phyloP scores from a whole-genome alignment of 768 basidiomycete genomes.

The Pleurotus giganteus region DNA sequence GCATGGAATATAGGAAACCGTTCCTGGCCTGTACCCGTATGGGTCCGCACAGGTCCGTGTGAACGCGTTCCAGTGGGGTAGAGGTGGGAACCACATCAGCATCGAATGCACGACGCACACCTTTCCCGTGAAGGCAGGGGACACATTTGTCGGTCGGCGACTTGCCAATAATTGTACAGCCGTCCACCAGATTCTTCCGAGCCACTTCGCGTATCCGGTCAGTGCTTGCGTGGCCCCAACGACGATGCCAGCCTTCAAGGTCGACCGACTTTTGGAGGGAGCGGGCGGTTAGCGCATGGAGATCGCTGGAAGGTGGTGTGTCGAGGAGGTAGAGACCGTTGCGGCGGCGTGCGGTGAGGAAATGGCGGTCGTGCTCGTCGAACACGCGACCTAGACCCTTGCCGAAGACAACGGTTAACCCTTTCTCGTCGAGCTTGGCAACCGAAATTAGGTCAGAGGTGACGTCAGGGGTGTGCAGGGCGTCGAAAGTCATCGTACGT shows the following conservation, averaged over 20 bases:
- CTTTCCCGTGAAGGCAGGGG: neutral
- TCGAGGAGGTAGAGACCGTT: neutral
- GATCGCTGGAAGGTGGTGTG: neutral
- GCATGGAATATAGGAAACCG: conserved; percentile 22
- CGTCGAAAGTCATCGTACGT: conserved; percentile 18
- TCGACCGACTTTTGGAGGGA: neutral
- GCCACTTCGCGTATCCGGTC: neutral
- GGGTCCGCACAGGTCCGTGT: neutral
- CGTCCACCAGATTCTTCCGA: neutral
- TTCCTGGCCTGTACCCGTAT: too few species aligned
- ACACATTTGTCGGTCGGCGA: neutral
- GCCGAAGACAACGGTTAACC: conserved; percentile 14
- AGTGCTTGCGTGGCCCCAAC: neutral
- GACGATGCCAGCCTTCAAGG: neutral
- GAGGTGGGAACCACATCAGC: neutral
- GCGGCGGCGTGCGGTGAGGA: neutral
- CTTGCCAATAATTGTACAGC: neutral
- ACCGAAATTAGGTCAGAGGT: conserved; percentile 24
- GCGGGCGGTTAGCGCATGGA: neutral
- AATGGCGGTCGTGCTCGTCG: neutral
- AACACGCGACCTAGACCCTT: neutral
- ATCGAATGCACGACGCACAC: neutral
- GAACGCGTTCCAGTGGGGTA: neutral
- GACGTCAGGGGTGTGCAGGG: conserved; percentile 24
- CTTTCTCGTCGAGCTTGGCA: conserved; percentile 14